Conservation (phyloP, 768 basidiomycete species). For the Amanita muscaria region DNA sequence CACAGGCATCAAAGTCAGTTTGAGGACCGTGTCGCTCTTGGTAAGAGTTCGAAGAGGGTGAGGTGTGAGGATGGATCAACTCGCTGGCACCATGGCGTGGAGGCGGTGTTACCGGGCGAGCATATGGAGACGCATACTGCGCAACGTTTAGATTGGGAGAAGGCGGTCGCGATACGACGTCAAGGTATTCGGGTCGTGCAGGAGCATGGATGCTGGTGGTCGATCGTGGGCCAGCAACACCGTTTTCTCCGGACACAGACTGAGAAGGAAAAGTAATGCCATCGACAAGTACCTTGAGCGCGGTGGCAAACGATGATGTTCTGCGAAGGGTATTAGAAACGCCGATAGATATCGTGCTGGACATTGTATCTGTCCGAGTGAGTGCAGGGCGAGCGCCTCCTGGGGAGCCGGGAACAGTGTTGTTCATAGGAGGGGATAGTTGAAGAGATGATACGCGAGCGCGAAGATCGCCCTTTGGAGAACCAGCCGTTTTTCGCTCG, state of each 20-base stretch:
- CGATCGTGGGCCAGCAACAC: conserved; percentile 24
- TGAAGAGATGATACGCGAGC: conserved; percentile 43
- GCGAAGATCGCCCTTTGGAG: conserved; percentile 31
- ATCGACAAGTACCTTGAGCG: conserved; percentile 60
- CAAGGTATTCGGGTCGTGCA: conserved; percentile 18
- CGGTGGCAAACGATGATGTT: conserved; percentile 75
- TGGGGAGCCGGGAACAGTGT: conserved; percentile 38
- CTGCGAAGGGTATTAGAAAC: conserved; percentile 64
- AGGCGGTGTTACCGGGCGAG: conserved; percentile 29
- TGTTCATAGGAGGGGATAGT: conserved; percentile 34
- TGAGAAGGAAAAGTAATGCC: conserved; percentile 59
- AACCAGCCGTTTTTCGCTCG: conserved; percentile 25
- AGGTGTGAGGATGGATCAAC: conserved; percentile 10
- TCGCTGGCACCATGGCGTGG: conserved; percentile 16
- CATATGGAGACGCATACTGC: conserved; percentile 71
- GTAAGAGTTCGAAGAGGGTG: conserved; percentile 24
- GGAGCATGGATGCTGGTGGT: conserved; percentile 14
- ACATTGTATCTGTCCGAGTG: conserved; percentile 53
- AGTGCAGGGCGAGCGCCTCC: conserved; percentile 35
- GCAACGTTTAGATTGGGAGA: conserved; percentile 75
- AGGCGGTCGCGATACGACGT: conserved; percentile 56
- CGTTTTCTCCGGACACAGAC: conserved; percentile 39
- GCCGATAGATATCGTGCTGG: conserved; percentile 49
- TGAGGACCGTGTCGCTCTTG: conserved; percentile 25
- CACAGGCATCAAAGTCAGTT: conserved; percentile 56